Percentiles rank a stretch among this genome's conserved stretches.
Conservation (phyloP, 805 yeast genomes). For the Candida coleopterorum region DNA sequence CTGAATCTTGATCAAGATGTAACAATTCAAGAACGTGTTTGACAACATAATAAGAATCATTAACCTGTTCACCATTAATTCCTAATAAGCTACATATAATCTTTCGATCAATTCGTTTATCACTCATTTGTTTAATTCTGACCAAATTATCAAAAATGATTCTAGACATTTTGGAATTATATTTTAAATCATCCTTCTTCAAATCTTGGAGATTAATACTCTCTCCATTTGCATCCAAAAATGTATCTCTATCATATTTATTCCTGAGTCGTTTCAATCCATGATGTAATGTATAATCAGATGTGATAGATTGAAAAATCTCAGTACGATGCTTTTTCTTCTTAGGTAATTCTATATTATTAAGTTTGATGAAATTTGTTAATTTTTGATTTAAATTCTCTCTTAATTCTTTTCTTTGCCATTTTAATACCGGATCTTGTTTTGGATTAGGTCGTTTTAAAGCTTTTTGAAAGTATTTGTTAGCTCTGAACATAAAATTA, state of each 20-base stretch:
- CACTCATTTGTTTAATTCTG: slow-evolving; percentile 19
- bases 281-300: slow-evolving; percentile 11
- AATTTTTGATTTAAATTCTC: slow-evolving; percentile 14
- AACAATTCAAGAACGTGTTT: slow-evolving; percentile 51
- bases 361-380: slow-evolving; percentile 19
- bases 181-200: slow-evolving; percentile 19
- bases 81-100: slow-evolving; percentile 55
- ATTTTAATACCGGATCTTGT: neutral
- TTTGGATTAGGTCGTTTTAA: neutral
- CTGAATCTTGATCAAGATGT: slow-evolving; percentile 38
- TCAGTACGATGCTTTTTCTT: neutral
- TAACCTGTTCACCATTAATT: slow-evolving; percentile 49
- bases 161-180: slow-evolving; percentile 14
- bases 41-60: slow-evolving; percentile 54
- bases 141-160: slow-evolving; percentile 26
- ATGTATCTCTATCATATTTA: slow-evolving; percentile 23
- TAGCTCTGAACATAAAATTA: neutral
- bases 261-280: slow-evolving; percentile 25
- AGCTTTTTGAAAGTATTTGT: neutral
- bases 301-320: neutral
- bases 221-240: slow-evolving; percentile 23
- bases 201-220: slow-evolving; percentile 19
- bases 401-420: neutral
- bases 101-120: slow-evolving; percentile 35
- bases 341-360: slow-evolving; percentile 13